Base-by-base conservation (phyloP, 2,329 filamentous ascomycete species). In the Orbilia brochopaga region DNA sequence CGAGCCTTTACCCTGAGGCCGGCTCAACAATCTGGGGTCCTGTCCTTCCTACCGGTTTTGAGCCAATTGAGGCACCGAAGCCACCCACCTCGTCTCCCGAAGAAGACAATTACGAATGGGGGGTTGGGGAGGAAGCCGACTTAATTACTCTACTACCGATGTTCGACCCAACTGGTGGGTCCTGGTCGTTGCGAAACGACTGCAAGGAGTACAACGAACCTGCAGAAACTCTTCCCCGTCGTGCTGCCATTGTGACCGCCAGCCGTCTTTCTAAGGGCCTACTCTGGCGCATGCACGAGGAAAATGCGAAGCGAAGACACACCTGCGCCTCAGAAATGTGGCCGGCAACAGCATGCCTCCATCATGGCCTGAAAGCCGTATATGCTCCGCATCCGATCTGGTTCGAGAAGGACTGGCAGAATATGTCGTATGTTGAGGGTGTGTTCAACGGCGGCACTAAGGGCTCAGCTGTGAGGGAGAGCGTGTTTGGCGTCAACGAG, bases 241-340 rank as follows among this genome's bases (percentile, higher is more conserved):
- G 93, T 27, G 88, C 90, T 46, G 90, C 91, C 75, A 96, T 97
- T 80, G 93, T 96, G 79, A 93, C 92, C 0, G 88, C 92, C 0
- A 89, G 89, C 0, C 87, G 93, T 62, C 89, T 97, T 81, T 94
- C 90, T 10, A 87, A 88, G 56, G 87, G 87, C 53, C 86, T 97
- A 53, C 83, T 97, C 13, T 83, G 87, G 74, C 89, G 89, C 19
- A 97, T 97, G 93, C 93, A 97, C 82, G 86, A 87, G 64, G 92
- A 96, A 82, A 96, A 92, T 2, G 87, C 88, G 35, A 85, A 90
- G 76, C 88, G 89, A 78, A 92, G 92, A 76, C 90, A 95, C 79
- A 90, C 90, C 74, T 95, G 94, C 81, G 96, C 96, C 78, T 90
- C 92, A 0, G 93, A 97, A 80, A 97, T 97, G 92, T 97, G 92